Evolutionary conservation across 352 stramenopile genomes (phyloP).

Genomic region (Globisporangium cederbergense): DNA sequence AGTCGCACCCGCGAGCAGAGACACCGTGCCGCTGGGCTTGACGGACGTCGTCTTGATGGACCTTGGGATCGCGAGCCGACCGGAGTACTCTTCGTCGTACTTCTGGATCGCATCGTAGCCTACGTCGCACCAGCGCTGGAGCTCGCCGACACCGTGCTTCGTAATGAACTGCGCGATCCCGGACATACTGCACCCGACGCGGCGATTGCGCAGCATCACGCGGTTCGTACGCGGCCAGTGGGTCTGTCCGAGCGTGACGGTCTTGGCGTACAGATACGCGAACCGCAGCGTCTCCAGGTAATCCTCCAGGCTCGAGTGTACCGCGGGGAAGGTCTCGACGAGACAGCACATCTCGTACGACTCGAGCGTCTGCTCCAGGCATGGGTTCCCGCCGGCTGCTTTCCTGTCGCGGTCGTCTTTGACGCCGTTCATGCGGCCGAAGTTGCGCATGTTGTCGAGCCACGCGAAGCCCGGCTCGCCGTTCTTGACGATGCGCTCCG

Average conservation of each 20-base stretch:
- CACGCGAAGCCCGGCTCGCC: conserved; percentile 93
- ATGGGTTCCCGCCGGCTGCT: conserved; percentile 89
- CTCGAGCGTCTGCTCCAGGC: conserved; percentile 89
- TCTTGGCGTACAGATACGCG: conserved; percentile 93
- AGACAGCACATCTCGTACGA: conserved; percentile 95
- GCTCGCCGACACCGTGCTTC: conserved; percentile 65
- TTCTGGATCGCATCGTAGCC: conserved; percentile 81
- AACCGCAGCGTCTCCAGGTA: conserved; percentile 86
- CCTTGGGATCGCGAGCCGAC: conserved; percentile 70
- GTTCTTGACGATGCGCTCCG: conserved; percentile 81
- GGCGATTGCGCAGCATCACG: conserved; percentile 91
- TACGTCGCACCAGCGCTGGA: conserved; percentile 85
- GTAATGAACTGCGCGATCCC: conserved; percentile 92
- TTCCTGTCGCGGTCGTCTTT: conserved; percentile 78
- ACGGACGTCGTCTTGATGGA: conserved; percentile 94
- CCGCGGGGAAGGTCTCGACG: conserved; percentile 91
- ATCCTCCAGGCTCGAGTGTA: conserved; percentile 84
- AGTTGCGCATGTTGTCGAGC: conserved; percentile 92
- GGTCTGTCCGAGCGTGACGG: conserved; percentile 89
- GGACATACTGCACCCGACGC: conserved; percentile 91
- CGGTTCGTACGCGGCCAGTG: conserved; percentile 91
- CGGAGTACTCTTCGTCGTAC: conserved; percentile 65
- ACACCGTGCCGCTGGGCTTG: conserved; percentile 90
- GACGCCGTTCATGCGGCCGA: conserved; percentile 86
- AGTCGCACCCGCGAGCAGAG: conserved; percentile 88